A percentile compares a stretch with the other conserved stretches of the same genome.
Evolutionary conservation across 108 stramenopile species (phyloP).

Genomic region (Skeletonema grethae): DNA sequence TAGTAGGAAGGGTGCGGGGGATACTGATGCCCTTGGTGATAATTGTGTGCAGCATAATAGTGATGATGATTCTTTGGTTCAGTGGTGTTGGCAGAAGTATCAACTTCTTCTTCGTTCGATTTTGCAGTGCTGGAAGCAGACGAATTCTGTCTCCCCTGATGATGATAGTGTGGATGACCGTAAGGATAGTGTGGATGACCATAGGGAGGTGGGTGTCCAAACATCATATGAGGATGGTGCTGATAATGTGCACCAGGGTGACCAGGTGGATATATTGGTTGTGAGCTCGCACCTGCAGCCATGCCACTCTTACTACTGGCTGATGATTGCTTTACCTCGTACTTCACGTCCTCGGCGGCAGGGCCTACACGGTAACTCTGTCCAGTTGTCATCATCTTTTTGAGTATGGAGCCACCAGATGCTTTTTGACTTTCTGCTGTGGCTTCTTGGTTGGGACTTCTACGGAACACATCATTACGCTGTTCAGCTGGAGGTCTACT

Average conservation of each 20-base stretch:
- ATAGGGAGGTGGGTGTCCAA: neutral
- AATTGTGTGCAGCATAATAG: neutral
- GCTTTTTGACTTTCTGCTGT: neutral
- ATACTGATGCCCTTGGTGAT: constrained; percentile 6
- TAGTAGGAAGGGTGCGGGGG: constrained; percentile 8
- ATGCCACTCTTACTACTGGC: neutral
- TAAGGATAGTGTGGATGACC: constrained; percentile 10
- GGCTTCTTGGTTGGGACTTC: constrained; percentile 7
- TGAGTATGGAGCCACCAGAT: neutral
- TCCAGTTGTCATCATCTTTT: constrained; percentile 4
- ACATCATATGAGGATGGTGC: constrained; percentile 7
- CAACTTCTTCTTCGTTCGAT: neutral
- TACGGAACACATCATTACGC: constrained; percentile 3
- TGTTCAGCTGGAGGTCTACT: neutral
- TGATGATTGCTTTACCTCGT: neutral
- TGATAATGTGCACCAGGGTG: constrained; percentile 2
- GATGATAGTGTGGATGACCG: constrained; percentile 10
- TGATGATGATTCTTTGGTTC: neutral
- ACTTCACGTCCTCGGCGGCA: neutral
- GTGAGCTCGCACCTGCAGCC: neutral
- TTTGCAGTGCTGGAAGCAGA: neutral
- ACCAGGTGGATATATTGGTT: neutral
- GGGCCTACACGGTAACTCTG: neutral
- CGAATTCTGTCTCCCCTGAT: neutral
- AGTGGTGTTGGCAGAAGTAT: neutral